Percentiles rank a stretch among this genome's conserved stretches.
phyloP scores from a whole-genome alignment of 2,329 filamentous ascomycete genomes.

The Microsporum canis region DNA sequence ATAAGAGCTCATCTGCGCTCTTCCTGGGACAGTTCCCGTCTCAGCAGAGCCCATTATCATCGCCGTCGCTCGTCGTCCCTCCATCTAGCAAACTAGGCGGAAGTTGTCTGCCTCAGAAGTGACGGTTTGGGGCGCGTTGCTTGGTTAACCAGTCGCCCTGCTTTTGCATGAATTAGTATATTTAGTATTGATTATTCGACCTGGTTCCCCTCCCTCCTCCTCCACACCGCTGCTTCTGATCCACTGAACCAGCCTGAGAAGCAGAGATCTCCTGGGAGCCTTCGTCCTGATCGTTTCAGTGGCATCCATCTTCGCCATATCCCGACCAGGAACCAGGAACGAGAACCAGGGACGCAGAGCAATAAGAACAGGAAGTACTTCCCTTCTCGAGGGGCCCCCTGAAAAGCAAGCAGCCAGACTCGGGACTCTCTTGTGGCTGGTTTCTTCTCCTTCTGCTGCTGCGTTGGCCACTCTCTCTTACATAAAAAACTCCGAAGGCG shows the following conservation, averaged over 20 bases:
- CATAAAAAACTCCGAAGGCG: background rate
- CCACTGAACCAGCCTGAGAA: too few species aligned
- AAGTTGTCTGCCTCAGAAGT: background rate
- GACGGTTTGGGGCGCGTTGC: background rate
- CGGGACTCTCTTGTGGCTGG: background rate
- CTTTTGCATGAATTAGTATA: background rate
- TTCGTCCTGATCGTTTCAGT: too few species aligned
- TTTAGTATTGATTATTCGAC: background rate
- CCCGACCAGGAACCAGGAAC: too few species aligned
- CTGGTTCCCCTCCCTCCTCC: background rate
- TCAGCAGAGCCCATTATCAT: background rate
- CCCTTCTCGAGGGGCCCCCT: too few species aligned
- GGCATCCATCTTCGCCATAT: background rate
- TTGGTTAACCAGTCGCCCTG: slow-evolving; percentile 2
- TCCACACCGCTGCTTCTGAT: background rate
- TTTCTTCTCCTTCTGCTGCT: background rate
- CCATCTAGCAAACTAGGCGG: background rate
- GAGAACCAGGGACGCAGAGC: too few species aligned
- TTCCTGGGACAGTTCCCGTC: background rate
- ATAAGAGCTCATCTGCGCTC: background rate
- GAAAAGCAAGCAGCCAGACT: too few species aligned
- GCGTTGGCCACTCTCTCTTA: background rate
- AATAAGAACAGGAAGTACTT: too few species aligned
- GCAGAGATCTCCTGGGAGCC: too few species aligned
- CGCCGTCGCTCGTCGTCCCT: background rate